A percentile compares a stretch with the other conserved stretches of the same genome.
phyloP scores from a whole-genome alignment of 2,329 filamentous ascomycete species.

The Beauveria sp. region DNA sequence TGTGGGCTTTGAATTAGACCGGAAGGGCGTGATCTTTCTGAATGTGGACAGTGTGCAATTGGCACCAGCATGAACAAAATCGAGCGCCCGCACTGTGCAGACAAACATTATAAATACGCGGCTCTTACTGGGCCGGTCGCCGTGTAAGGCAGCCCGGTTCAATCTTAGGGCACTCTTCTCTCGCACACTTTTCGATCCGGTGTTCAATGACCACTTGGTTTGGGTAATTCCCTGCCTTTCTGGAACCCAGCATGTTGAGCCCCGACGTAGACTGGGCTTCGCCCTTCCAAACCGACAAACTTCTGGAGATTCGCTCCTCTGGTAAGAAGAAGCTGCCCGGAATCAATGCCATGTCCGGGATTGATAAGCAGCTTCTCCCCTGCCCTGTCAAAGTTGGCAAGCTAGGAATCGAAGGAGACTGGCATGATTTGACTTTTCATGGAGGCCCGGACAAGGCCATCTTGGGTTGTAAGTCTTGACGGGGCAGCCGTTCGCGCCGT shows the following conservation, averaged over 20 bases:
- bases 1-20: neutral
- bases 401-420: constrained; percentile 49
- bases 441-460: constrained; percentile 55
- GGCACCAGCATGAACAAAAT: neutral
- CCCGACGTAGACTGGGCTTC: constrained; percentile 30
- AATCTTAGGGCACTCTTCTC: neutral
- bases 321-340: constrained; percentile 47
- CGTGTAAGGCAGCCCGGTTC: constrained; percentile 2
- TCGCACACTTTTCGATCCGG: neutral
- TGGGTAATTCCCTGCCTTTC: neutral
- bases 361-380: constrained; percentile 42
- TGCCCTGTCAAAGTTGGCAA: constrained; percentile 38
- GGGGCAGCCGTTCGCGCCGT: neutral
- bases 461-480: constrained; percentile 39
- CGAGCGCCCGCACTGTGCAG: constrained; percentile 3
- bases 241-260: constrained; percentile 8
- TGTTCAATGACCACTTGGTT: neutral
- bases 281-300: constrained; percentile 38
- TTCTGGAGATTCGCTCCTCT: constrained; percentile 50
- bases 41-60: neutral
- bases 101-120: neutral
- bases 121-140: neutral
- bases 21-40: neutral
- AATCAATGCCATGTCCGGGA: constrained; percentile 45
- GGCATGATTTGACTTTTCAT: constrained; percentile 55